Percentiles rank a stretch among this genome's conserved stretches.
phyloP scores from a whole-genome alignment of 495 filamentous ascomycete species.

The Podospora australis region DNA sequence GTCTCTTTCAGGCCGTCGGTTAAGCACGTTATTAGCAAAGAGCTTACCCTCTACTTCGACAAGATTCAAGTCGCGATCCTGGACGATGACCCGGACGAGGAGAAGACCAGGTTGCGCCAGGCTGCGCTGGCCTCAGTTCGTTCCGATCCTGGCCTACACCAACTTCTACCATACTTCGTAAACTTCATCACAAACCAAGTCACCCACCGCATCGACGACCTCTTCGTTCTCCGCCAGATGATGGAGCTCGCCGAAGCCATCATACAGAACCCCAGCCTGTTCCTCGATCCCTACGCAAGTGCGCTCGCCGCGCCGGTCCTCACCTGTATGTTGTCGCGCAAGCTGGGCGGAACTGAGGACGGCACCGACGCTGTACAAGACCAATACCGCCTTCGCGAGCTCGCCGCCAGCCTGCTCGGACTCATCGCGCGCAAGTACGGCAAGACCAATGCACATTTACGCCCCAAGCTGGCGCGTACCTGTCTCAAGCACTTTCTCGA shows the following conservation, averaged over 20 bases:
- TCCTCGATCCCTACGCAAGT: slow-evolving; percentile 85
- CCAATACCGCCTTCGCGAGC: slow-evolving; percentile 76
- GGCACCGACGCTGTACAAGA: slow-evolving; percentile 39
- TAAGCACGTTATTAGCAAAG: slow-evolving; percentile 91
- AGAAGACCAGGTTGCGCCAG: slow-evolving; percentile 58
- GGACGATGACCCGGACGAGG: slow-evolving; percentile 73
- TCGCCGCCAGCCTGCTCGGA: slow-evolving; percentile 71
- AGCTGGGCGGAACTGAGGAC: slow-evolving; percentile 55
- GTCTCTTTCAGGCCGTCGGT: slow-evolving; percentile 80
- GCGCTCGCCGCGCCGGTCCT: slow-evolving; percentile 80
- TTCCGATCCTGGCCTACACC: slow-evolving; percentile 86
- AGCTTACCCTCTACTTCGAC: slow-evolving; percentile 94
- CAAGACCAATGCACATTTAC: slow-evolving; percentile 65
- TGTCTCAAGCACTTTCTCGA: slow-evolving; percentile 89
- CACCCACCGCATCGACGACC: slow-evolving; percentile 78
- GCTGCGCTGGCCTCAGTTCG: slow-evolving; percentile 76
- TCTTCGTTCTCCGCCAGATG: slow-evolving; percentile 82
- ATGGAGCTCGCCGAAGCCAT: slow-evolving; percentile 81
- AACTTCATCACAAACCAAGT: slow-evolving; percentile 92
- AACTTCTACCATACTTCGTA: slow-evolving; percentile 91
- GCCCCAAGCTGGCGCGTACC: slow-evolving; percentile 80
- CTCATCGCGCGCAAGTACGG: slow-evolving; percentile 70
- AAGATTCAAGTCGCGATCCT: slow-evolving; percentile 81
- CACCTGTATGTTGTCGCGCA: slow-evolving; percentile 83
- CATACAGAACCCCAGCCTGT: slow-evolving; percentile 73